Percentiles rank a stretch among this genome's conserved stretches.
Conservation (phyloP, 768 basidiomycete genomes). For the Kwoniella sp. region DNA sequence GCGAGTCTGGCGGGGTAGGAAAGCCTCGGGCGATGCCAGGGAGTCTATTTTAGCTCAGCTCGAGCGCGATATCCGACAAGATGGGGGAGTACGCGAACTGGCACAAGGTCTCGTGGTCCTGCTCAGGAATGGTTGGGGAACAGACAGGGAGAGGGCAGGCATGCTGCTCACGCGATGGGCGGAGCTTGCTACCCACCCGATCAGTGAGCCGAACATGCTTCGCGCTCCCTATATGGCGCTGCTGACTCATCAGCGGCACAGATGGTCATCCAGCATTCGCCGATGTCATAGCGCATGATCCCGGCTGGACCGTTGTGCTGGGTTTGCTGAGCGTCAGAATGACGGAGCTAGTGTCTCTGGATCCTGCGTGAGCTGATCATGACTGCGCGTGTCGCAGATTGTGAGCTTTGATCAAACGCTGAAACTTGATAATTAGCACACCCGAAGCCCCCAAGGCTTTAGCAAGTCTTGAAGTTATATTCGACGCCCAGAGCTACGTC, state of each 20-base stretch:
- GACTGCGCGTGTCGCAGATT: no score
- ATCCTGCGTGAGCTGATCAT: conserved; percentile 15
- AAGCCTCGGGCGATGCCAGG: conserved; percentile 10
- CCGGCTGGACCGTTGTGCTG: conserved; percentile 2
- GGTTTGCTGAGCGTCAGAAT: conserved; percentile 5
- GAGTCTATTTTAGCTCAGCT: conserved; percentile 16
- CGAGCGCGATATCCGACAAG: not conserved
- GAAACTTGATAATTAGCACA: no score
- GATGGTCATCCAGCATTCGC: not conserved
- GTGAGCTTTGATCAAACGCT: no score
- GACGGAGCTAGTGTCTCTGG: conserved; percentile 12
- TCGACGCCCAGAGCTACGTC: not conserved
- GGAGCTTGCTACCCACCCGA: conserved; percentile 1
- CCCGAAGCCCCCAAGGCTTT: no score
- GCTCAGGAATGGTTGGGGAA: conserved; percentile 14
- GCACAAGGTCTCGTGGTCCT: conserved; percentile 22
- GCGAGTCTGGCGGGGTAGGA: conserved; percentile 38
- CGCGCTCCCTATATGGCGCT: no score
- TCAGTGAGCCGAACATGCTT: not conserved
- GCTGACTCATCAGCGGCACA: not conserved
- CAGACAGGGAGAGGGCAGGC: conserved; percentile 1
- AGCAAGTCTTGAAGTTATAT: conserved; percentile 21
- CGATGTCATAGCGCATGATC: not conserved
- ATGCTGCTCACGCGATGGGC: conserved; percentile 12
- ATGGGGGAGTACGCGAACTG: conserved; percentile 2